These are phyloP conservation scores for Xerocomellus amylosporus DNA, from an alignment of 768 basidiomycete species.

Conservation along the genomic window DNA sequence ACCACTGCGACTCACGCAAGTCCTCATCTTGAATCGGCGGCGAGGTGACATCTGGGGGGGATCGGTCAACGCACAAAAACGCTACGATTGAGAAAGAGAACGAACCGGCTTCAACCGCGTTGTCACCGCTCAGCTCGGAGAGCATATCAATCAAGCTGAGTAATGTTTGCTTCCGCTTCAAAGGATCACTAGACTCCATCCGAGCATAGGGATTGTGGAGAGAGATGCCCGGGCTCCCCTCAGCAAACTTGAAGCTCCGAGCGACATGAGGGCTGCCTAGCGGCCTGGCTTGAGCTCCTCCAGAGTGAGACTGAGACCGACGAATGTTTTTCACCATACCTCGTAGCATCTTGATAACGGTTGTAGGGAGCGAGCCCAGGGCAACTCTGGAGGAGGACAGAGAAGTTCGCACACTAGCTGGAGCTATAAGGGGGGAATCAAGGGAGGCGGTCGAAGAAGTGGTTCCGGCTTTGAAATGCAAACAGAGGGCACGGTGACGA, in stretches of 20 bases:
- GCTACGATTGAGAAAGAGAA: not conserved
- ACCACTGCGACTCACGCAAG: conserved; percentile 30
- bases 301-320: conserved; percentile 25
- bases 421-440: conserved; percentile 31
- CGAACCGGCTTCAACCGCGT: conserved; percentile 34
- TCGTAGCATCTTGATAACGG: conserved; percentile 33
- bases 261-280: conserved; percentile 20
- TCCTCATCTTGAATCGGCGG: conserved; percentile 44
- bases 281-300: conserved; percentile 27
- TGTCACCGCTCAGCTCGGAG: conserved; percentile 43
- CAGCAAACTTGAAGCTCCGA: conserved; percentile 31
- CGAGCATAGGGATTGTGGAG: conserved; percentile 30
- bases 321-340: conserved; percentile 31
- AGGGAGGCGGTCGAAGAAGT: conserved; percentile 26
- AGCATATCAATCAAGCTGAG: conserved; percentile 47
- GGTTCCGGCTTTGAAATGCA: conserved; percentile 35
- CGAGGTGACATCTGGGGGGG: conserved; percentile 26
- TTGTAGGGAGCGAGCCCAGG: conserved; percentile 21
- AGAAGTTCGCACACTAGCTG: conserved; percentile 14
- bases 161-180: conserved; percentile 45
- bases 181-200: conserved; percentile 27
- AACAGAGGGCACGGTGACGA: too few relatives aligned
- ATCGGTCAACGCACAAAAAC: conserved; percentile 5
- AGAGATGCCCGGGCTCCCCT: conserved; percentile 25
- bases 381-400: conserved; percentile 21